phyloP scores from a whole-genome alignment of 1,139 yeast genomes.

The Lodderomyces theae region DNA sequence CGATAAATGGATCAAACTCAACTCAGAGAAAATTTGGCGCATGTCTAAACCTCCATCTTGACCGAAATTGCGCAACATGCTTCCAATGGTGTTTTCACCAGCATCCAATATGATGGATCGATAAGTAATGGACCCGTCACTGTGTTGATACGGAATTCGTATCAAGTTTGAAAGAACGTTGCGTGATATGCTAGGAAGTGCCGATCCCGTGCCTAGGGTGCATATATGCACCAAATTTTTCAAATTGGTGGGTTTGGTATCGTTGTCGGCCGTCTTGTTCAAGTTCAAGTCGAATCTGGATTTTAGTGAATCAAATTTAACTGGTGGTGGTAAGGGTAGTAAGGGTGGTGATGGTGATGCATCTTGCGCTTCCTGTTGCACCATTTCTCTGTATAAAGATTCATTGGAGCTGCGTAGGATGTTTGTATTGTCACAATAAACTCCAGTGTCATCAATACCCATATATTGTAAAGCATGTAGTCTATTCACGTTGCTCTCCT shows the following conservation, averaged over 20 bases:
- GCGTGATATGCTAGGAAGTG: constrained; percentile 79
- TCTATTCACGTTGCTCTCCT: constrained; percentile 15
- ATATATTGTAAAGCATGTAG: constrained; percentile 35
- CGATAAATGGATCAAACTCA: constrained; percentile 67
- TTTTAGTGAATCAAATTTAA: constrained; percentile 9
- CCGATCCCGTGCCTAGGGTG: constrained; percentile 92
- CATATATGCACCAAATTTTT: constrained; percentile 64
- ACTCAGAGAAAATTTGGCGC: constrained; percentile 46
- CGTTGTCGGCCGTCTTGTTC: background rate
- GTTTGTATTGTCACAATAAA: constrained; percentile 20
- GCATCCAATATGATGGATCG: constrained; percentile 71
- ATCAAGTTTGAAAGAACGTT: constrained; percentile 80
- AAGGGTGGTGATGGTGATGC: too few relatives aligned
- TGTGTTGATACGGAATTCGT: constrained; percentile 53
- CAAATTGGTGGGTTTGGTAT: constrained; percentile 23
- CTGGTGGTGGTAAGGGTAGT: too few relatives aligned
- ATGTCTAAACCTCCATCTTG: constrained; percentile 22
- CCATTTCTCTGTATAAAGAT: constrained; percentile 31
- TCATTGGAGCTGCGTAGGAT: constrained; percentile 32
- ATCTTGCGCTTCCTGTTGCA: background rate
- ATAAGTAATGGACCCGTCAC: constrained; percentile 27
- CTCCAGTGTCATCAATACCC: constrained; percentile 24
- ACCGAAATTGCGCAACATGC: constrained; percentile 63
- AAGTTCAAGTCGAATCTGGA: constrained; percentile 7
- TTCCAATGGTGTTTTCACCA: constrained; percentile 88